Percentiles rank a stretch among this genome's conserved stretches.
Conservation (phyloP, 1,284 basidiomycete species). For the Sporisorium scitamineum region DNA sequence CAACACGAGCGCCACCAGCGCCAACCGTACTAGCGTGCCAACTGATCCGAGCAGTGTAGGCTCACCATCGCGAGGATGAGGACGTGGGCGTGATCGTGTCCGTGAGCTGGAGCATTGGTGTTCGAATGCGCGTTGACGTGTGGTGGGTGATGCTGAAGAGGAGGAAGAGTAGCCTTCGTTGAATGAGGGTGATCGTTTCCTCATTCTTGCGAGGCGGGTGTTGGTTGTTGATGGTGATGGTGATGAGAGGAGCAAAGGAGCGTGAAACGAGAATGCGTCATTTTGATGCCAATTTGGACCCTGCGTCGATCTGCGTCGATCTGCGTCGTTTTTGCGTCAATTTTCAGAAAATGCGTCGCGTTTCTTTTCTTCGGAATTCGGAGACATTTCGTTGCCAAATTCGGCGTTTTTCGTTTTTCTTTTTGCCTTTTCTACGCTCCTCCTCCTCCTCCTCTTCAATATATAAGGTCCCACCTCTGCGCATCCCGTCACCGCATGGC, state of each 20-base stretch:
- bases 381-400: not conserved
- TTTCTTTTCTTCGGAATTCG: not conserved
- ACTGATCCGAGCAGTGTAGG: constrained; percentile 5
- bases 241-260: not conserved
- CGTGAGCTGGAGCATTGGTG: not conserved
- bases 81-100: not conserved
- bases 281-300: not conserved
- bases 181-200: constrained; percentile 1
- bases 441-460: not conserved
- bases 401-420: not conserved
- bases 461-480: not conserved
- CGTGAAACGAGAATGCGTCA: constrained; percentile 8
- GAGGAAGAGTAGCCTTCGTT: constrained; percentile 3
- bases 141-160: constrained; percentile 10
- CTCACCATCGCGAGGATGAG: not conserved
- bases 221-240: constrained; percentile 4
- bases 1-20: constrained; percentile 16
- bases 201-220: constrained; percentile 5
- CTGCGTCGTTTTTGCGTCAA: not conserved
- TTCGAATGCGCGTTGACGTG: not conserved
- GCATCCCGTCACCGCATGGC: constrained; percentile 2
- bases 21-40: constrained; percentile 25
- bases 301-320: constrained; percentile 3
- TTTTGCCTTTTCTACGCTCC: not conserved
- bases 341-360: not conserved